Percentiles rank a stretch among this genome's conserved stretches.
Conservation (phyloP, 139 green algal genomes). For the Asterochloris sp. region DNA sequence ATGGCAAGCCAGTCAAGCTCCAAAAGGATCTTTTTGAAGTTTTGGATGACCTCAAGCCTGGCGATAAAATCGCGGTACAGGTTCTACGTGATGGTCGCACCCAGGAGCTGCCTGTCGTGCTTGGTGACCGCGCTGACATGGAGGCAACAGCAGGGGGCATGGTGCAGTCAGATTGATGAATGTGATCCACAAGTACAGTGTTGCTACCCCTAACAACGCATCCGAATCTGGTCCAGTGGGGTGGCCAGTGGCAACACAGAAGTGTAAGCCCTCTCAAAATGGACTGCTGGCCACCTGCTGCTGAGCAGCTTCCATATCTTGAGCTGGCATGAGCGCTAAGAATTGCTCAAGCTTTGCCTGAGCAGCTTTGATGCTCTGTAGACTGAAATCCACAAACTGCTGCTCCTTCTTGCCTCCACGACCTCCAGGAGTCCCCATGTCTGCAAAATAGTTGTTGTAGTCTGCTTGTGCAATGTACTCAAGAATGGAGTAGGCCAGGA, state of each 20-base stretch:
- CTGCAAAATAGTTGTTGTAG: conserved; percentile 46
- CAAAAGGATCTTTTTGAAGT: conserved; percentile 56
- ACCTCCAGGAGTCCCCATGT: conserved; percentile 17
- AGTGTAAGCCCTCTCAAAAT: too few species aligned
- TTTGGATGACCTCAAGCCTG: conserved; percentile 54
- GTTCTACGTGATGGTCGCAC: conserved; percentile 31
- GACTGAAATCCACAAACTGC: conserved; percentile 41
- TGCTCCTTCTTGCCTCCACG: conserved; percentile 27
- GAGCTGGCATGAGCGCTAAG: conserved; percentile 38
- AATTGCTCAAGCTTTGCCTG: conserved; percentile 44
- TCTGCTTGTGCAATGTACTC: conserved; percentile 41
- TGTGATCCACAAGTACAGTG: too few species aligned
- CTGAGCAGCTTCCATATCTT: conserved; percentile 40
- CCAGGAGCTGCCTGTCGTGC: conserved; percentile 24
- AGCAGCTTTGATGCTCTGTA: conserved; percentile 14
- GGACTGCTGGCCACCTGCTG: too few species aligned
- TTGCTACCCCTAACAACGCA: too few species aligned
- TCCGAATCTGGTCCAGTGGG: too few species aligned
- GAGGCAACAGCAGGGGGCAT: conserved; percentile 2
- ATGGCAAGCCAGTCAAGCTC: conserved; percentile 40
- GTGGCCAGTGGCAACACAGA: too few species aligned
- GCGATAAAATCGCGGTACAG: conserved; percentile 43
- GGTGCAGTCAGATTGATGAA: too few species aligned
- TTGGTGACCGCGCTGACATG: conserved; percentile 27
- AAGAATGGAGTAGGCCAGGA: conserved; percentile 22